Percentiles rank a stretch among this genome's conserved stretches.
phyloP scores from a whole-genome alignment of 257 asterid genomes.

The Solanum ossicruentum region DNA sequence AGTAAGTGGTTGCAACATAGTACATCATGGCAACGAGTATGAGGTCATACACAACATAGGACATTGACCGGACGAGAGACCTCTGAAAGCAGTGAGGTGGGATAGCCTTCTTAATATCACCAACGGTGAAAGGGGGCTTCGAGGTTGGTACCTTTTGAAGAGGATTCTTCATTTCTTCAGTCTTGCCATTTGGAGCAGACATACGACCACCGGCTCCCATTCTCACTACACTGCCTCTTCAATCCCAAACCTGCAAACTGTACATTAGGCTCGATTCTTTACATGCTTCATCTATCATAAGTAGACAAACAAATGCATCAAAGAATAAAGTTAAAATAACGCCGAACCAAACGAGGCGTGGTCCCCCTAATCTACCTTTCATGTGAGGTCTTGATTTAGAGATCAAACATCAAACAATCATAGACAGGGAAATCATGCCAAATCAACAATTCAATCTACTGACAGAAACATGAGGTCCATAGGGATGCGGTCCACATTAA shows the following conservation, averaged over 20 bases:
- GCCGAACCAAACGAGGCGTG: not conserved
- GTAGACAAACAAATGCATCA: not conserved
- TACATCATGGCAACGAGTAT: constrained; percentile 22
- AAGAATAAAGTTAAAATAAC: not conserved
- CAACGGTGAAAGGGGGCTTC: constrained; percentile 52
- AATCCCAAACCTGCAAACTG: not conserved
- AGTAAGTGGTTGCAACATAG: constrained; percentile 35
- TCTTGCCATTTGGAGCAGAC: constrained; percentile 11
- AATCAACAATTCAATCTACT: not conserved
- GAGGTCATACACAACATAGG: constrained; percentile 44
- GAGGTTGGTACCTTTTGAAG: constrained; percentile 32
- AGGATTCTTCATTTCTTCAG: constrained; percentile 14
- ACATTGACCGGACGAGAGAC: constrained; percentile 40
- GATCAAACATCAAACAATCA: not conserved
- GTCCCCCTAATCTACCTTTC: not conserved
- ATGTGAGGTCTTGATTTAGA: not conserved
- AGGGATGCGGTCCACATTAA: not conserved
- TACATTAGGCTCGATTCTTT: not conserved
- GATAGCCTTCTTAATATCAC: constrained; percentile 57
- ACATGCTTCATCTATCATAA: not conserved
- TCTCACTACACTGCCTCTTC: not conserved
- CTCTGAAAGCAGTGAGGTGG: constrained; percentile 68
- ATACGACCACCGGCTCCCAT: constrained; percentile 74
- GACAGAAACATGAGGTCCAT: not conserved
- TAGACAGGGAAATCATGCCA: not conserved